Conservation (phyloP, 441 rosid species). For the Arabidopsis lyrata region DNA sequence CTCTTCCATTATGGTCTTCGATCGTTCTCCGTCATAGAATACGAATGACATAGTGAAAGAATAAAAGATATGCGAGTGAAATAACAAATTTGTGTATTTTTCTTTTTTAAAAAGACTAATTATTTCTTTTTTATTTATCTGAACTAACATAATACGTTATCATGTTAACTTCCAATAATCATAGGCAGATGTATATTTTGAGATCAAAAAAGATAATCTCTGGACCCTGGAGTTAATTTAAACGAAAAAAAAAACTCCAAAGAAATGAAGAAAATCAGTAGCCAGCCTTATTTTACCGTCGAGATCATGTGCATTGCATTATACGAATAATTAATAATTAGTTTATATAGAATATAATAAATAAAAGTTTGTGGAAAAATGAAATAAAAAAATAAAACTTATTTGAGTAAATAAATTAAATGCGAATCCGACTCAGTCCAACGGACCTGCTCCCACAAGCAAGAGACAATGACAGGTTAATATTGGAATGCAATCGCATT, state of each 20-base stretch:
- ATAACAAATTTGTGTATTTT: neutral
- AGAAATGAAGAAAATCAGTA: conserved; percentile 9
- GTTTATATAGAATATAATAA: neutral
- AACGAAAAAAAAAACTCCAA: neutral
- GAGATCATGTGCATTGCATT: conserved; percentile 44
- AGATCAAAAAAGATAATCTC: neutral
- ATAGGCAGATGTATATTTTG: neutral
- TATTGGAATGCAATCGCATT: conserved; percentile 27
- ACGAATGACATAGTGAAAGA: neutral
- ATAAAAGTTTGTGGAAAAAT: too few relatives aligned
- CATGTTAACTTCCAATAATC: neutral
- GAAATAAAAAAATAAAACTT: neutral
- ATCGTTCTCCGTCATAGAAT: neutral
- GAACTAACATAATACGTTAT: too few relatives aligned
- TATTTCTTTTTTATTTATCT: too few relatives aligned
- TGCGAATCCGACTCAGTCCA: conserved; percentile 44
- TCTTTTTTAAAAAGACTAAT: too few relatives aligned
- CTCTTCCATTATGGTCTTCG: conserved; percentile 21
- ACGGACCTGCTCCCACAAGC: conserved; percentile 44
- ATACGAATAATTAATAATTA: conserved; percentile 19
- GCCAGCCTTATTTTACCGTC: conserved; percentile 30
- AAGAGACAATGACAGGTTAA: conserved; percentile 43
- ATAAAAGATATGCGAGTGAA: neutral
- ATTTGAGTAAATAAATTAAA: conserved; percentile 27
- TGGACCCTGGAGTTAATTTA: neutral